phyloP scores from a whole-genome alignment of 306 rosid genomes.

The Pterocarpus macrocarpus region DNA sequence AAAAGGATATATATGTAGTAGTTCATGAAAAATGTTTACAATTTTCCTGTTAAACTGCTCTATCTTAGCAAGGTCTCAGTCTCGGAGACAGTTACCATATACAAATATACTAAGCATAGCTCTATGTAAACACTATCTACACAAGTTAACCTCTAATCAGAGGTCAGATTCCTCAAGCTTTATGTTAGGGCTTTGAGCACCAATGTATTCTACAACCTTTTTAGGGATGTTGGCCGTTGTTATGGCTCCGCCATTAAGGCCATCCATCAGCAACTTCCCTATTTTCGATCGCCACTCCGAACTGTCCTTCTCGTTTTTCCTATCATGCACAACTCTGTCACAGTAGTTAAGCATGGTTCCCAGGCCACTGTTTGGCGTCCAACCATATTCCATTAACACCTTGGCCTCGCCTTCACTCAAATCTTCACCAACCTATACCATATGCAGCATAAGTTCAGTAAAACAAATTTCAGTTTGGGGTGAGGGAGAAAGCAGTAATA shows the following conservation, averaged over 20 bases:
- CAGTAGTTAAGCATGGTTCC: conserved; percentile 91
- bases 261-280: conserved; percentile 78
- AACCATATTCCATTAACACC: conserved; percentile 81
- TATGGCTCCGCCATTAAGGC: conserved; percentile 70
- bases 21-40: neutral
- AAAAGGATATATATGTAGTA: conserved; percentile 6
- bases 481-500: conserved; percentile 7
- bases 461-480: neutral
- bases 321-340: conserved; percentile 88
- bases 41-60: neutral
- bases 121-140: conserved; percentile 28
- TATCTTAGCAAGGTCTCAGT: too few relatives aligned
- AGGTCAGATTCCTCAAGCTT: conserved; percentile 53
- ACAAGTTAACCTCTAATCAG: conserved; percentile 49
- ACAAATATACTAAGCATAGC: conserved; percentile 15
- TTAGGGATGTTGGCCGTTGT: conserved; percentile 57
- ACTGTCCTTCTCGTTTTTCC: conserved; percentile 61
- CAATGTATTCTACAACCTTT: conserved; percentile 52
- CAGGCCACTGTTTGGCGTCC: conserved; percentile 81
- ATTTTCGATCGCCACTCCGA: conserved; percentile 91
- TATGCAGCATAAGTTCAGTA: conserved; percentile 36
- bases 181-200: conserved; percentile 50
- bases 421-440: conserved; percentile 60
- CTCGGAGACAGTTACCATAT: neutral
- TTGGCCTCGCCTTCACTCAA: conserved; percentile 78